Percentiles rank a stretch among this genome's conserved stretches.
phyloP scores from a whole-genome alignment of 805 yeast genomes.

The Ogataea corticis region DNA sequence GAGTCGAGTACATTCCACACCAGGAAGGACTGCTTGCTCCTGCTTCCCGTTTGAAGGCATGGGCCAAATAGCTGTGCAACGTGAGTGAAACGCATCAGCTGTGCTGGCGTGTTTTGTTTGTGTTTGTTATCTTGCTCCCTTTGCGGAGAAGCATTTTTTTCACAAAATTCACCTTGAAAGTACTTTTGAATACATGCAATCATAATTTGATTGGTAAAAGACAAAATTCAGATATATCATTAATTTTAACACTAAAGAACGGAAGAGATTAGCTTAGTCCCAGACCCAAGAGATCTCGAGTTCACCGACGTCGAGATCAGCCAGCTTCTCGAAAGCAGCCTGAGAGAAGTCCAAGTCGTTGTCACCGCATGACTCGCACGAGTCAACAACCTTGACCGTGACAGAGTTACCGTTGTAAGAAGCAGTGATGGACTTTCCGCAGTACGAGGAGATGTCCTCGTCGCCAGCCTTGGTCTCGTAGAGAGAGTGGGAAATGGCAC shows the following conservation, averaged over 20 bases:
- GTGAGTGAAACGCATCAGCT: not conserved
- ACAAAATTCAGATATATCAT: not conserved
- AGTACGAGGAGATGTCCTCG: slow-evolving; percentile 39
- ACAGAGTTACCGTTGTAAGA: slow-evolving; percentile 49
- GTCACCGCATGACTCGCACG: slow-evolving; percentile 50
- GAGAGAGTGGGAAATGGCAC: slow-evolving; percentile 48
- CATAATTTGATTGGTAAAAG: not conserved
- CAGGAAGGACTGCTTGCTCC: slow-evolving; percentile 75
- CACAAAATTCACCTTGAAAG: not conserved
- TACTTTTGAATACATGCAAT: not conserved
- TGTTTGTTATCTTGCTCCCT: not conserved
- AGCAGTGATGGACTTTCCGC: slow-evolving; percentile 52
- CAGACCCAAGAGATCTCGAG: slow-evolving; percentile 49
- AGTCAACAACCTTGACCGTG: slow-evolving; percentile 53
- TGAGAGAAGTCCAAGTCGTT: slow-evolving; percentile 55
- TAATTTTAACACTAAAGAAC: not conserved
- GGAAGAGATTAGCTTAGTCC: slow-evolving; percentile 12
- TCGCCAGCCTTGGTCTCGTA: slow-evolving; percentile 32
- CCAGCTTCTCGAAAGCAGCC: slow-evolving; percentile 48
- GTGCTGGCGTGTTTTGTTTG: slow-evolving; percentile 1
- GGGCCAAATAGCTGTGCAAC: slow-evolving; percentile 46
- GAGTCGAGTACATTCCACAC: slow-evolving; percentile 75
- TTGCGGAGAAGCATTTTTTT: no score
- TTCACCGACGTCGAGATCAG: slow-evolving; percentile 47
- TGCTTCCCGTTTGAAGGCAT: slow-evolving; percentile 51